Evolutionary conservation across 176 grass and related monocot species (phyloP), one percentile per base, ranked within the genome.

Genomic region (Dendrocalamus sinicus): DNA sequence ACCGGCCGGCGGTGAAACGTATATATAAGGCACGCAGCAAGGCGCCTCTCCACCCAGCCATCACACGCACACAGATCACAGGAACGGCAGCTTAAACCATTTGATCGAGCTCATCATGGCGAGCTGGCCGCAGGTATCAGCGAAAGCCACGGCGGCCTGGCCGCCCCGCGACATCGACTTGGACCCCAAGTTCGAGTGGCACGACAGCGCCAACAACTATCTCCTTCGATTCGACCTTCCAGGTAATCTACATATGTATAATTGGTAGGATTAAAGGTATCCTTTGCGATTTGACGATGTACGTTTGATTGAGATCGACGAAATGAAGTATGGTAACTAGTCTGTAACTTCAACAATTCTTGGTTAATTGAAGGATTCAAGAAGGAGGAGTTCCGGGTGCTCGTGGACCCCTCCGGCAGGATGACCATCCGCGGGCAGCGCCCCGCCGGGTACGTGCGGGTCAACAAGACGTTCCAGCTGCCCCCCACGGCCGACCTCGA

Each of bases 321-420:
- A 63, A 13, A 28, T 26, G 12, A 62, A 62, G 4, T 62, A 28
- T 54, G 52, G 1, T 62, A 26, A 6, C 60, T 23, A n/a, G 57
- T 24, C 24, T 1, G n/a, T 24, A 23, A 63, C n/a, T 14, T 63
- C 12, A 14, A 55, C 17, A 8, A 16, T 37, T 67, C 64, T 67
- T 37, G 64, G 28, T 60, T 23, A 15, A 65, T 19, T 68, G 24
- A 79, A 95, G 89, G 90, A 13, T 91, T 94, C 80, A 91, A 44
- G 63, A 89, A 87, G 69, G 88, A 92, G 19, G 90, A 94, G 59
- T 84, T 97, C 63, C 80, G 53, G 72, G 86, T 94, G 8, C 78
- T 81, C 22, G 39, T 92, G 64, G 84, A 91, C 69, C n/a, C 12
- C 67, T 73, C 72, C 46, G 88, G 88, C 5, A 82, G 84, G 30